Conservation (phyloP, 768 basidiomycete species). For the Udeniomyces megalosporus region DNA sequence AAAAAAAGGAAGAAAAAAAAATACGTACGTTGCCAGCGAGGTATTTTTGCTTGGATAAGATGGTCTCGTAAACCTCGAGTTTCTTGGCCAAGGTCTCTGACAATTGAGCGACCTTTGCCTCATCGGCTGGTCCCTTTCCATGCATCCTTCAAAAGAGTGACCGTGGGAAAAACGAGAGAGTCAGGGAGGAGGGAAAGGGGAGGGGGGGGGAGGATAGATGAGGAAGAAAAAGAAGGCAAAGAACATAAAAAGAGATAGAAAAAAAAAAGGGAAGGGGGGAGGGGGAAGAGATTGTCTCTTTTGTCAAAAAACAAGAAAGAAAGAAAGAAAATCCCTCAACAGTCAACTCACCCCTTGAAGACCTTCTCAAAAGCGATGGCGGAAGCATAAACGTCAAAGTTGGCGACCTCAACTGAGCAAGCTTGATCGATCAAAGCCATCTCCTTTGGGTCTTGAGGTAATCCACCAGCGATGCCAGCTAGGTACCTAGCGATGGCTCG, state of each 20-base stretch:
- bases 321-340: background rate
- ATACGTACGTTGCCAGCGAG: slow-evolving; percentile 34
- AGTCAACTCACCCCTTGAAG: slow-evolving; percentile 35
- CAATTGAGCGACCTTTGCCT: slow-evolving; percentile 22
- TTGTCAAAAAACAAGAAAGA: background rate
- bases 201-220: background rate
- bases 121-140: slow-evolving; percentile 1
- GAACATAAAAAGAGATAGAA: background rate
- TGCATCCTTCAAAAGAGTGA: background rate
- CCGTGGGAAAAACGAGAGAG: too few species aligned
- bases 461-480: slow-evolving; percentile 42
- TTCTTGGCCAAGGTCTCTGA: slow-evolving; percentile 32
- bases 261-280: background rate
- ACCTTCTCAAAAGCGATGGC: slow-evolving; percentile 37
- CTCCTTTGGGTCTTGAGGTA: slow-evolving; percentile 34
- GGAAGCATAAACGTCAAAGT: slow-evolving; percentile 40
- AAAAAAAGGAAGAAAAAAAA: background rate
- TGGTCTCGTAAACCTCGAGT: slow-evolving; percentile 39
- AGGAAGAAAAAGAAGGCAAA: background rate
- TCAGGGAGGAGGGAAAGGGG: background rate
- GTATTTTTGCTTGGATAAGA: slow-evolving; percentile 43
- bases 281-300: background rate
- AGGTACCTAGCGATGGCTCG: slow-evolving; percentile 41
- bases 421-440: slow-evolving; percentile 33
- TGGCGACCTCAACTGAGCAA: slow-evolving; percentile 37